Evolutionary conservation across 1,139 yeast species (phyloP).

Genomic region (Taphrina confusa): DNA sequence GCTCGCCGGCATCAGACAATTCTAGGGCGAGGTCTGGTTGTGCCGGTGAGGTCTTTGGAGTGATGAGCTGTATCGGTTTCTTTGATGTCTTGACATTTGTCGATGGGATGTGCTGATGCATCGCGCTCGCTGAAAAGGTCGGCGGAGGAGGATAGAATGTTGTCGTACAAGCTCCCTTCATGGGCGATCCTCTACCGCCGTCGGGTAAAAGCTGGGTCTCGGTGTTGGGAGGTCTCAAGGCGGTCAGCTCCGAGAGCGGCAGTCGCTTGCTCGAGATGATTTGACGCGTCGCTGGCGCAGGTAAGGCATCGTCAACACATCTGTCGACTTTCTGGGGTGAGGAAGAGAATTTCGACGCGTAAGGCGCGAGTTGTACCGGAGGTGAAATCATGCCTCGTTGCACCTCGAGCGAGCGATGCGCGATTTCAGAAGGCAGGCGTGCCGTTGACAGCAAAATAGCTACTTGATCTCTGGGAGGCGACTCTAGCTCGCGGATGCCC

Average conservation of each 20-base stretch:
- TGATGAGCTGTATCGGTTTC: constrained; percentile 9
- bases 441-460: no score
- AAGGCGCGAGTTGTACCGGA: constrained; percentile 27
- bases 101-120: constrained; percentile 12
- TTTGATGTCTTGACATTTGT: background rate
- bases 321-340: constrained; percentile 19
- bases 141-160: constrained; percentile 15
- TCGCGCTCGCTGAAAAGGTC: constrained; percentile 15
- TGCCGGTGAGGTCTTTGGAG: constrained; percentile 20
- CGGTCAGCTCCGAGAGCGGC: constrained; percentile 10
- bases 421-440: no score
- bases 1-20: constrained; percentile 6
- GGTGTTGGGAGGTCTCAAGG: constrained; percentile 8
- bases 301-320: background rate
- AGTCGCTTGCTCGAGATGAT: background rate
- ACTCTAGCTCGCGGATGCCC: no score
- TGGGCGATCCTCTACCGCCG: constrained; percentile 33
- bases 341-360: constrained; percentile 11
- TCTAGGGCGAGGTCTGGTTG: constrained; percentile 20
- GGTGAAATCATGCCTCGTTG: constrained; percentile 25
- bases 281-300: background rate
- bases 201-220: constrained; percentile 24
- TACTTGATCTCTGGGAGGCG: no score
- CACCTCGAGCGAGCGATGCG: background rate
- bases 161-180: constrained; percentile 23